Base-by-base conservation (phyloP, 2,329 filamentous ascomycete species). In the Penicillium olsonii region DNA sequence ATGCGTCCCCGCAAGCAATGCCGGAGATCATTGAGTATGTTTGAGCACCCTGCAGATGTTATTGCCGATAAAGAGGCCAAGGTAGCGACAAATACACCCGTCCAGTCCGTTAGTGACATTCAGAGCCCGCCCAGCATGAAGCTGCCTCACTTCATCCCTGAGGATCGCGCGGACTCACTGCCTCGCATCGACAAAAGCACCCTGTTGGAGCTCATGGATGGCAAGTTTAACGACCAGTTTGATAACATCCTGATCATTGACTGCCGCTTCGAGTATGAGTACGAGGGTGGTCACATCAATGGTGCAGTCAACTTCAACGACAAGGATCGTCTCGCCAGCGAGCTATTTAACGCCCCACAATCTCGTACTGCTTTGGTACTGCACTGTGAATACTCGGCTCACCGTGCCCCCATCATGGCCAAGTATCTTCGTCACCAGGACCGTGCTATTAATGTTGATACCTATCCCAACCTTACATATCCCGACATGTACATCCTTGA, bases 221-320 rank as follows among this genome's bases (percentile, higher is more conserved):
- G 91, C 53, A 87, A 88, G 61, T 96, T 86, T 73, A 83, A 84
- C 63, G 79, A 85, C 20, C 71, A 83, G 19, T 97, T 88, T 69
- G 85, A 91, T 52, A 83, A 92, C 67, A 86, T 90, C 68, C 83
- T 95, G 71, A 81, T 99, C 64, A 87, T 99, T 64, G 94, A 99
- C 72, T 99, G 94, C 71, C 88, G 94, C 17, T 99, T 99, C 68
- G 94, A 99, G 78, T 99, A 99, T 71, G 94, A 99, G 74, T 99
- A 95, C 68, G 87, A 96, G 14, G 94, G 94, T 48, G 94, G 94
- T 27, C 94, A 99, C 70, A 96, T 99, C 66, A 83, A 91, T 60
- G 88, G 88, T 15, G 94, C 94, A 37, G 79, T 96, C 74, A 99
- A 99, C 77, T 94, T 91, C 78, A 97, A 96, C 73, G 90, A 96